A percentile compares a stretch with the other conserved stretches of the same genome.
These are phyloP conservation scores for Phyllosticta citriasiana DNA, from an alignment of 2,329 filamentous ascomycete species.

Conservation along the genomic window DNA sequence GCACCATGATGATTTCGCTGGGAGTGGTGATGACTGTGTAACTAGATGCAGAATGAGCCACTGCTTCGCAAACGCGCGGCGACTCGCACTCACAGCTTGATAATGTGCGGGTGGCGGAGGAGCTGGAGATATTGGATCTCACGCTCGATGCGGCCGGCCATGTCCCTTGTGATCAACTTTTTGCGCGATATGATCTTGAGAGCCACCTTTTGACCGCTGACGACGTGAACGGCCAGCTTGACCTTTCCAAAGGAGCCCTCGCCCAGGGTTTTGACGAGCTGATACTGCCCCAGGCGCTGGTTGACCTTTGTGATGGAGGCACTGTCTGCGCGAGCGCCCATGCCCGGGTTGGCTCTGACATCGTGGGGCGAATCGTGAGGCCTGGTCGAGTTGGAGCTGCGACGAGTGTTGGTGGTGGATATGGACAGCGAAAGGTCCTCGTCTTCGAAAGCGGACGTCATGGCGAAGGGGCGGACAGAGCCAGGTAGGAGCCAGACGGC, in stretches of 20 bases:
- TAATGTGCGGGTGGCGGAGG: constrained; percentile 93
- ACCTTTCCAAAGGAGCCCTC: constrained; percentile 99
- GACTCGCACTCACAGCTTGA: constrained; percentile 68
- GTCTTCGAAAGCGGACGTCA: constrained; percentile 53
- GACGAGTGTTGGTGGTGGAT: constrained; percentile 14
- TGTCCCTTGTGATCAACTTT: constrained; percentile 92
- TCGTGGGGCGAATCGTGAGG: constrained; percentile 13
- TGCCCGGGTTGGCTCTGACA: neutral
- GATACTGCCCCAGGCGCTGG: constrained; percentile 86
- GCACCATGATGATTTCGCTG: constrained; percentile 95
- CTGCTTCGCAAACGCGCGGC: neutral
- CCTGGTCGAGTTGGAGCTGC: constrained; percentile 10
- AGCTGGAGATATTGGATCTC: constrained; percentile 98
- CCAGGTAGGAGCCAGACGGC: neutral
- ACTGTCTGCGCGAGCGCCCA: constrained; percentile 1
- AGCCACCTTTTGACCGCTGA: constrained; percentile 89
- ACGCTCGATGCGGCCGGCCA: constrained; percentile 93
- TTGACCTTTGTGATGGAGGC: constrained; percentile 47
- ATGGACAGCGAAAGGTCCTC: constrained; percentile 34
- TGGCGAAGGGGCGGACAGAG: constrained; percentile 13
- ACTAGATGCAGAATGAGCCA: constrained; percentile 33
- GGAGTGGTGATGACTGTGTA: constrained; percentile 95
- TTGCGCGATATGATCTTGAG: constrained; percentile 96
- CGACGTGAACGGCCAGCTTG: constrained; percentile 86
- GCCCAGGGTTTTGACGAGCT: constrained; percentile 78